Evolutionary conservation across 805 yeast species (phyloP), one percentile per base, ranked within the genome.

Genomic region (Debaryomyces tyrocola): DNA sequence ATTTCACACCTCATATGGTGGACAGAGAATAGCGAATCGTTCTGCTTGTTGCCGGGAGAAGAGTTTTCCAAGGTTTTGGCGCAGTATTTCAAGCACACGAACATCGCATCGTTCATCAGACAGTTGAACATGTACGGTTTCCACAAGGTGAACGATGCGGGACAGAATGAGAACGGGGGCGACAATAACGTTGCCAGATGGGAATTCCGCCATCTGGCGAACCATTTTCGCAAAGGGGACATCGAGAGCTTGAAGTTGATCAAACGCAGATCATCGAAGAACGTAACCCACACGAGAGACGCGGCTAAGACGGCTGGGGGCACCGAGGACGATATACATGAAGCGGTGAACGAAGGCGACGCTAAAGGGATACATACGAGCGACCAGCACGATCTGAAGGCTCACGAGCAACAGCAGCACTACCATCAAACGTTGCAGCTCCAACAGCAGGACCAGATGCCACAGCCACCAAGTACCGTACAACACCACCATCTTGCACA

Each of bases 171-270:
- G 36, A 17, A 17, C 18, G 18, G 18, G 10, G 47, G 50, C 15
- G 44, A 51, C 1, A 43, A 48, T 35, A 43, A 46, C 20, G 40
- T 41, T 44, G 24, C 44, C 29, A 49, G 49, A 34, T 91, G 98
- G 98, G 97, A 92, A 69, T 91, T 91, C 66, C 83, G 84, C 47
- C 98, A 91, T 62, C 80, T 87, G 21, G 83, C 88, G 3, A 88
- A 86, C 31, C 77, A 78, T 49, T 91, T 91, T 68, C 78, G 81
- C 53, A 84, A 89, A 43, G 97, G 96, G 36, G 94, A 90, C 62
- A 66, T 82, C 12, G 94, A 84, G 37, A 74, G 85, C 9, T 68
- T 91, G 50, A 79, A 87, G 45, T 73, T 78, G 12, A 92, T 91
- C 61, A 91, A 89, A 64, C 75, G 98, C 50, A 70, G 97, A 40